Percentiles rank a stretch among this genome's conserved stretches.
phyloP scores from a whole-genome alignment of 1,139 yeast species.

The Saccharomyces pastorianus region DNA sequence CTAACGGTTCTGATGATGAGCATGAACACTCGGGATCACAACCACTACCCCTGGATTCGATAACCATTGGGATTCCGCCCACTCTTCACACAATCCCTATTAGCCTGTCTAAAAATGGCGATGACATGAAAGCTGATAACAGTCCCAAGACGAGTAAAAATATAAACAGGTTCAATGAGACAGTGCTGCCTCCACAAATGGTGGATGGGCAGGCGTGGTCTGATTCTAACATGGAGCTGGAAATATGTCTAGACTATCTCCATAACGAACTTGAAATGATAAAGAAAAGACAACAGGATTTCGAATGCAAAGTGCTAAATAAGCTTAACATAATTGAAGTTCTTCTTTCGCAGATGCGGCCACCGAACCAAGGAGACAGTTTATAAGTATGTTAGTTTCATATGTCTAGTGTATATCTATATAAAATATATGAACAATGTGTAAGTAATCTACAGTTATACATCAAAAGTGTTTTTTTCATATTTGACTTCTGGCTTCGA shows the following conservation, averaged over 20 bases:
- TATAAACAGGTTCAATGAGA: neutral
- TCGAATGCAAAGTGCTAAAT: neutral
- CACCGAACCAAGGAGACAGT: neutral
- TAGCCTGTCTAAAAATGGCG: neutral
- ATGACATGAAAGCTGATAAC: neutral
- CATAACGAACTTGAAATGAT: neutral
- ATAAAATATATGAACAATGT: neutral
- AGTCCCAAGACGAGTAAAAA: neutral
- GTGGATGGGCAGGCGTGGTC: neutral
- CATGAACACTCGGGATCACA: neutral
- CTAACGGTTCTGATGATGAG: neutral
- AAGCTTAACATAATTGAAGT: neutral
- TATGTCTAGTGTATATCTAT: neutral
- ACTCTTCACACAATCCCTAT: neutral
- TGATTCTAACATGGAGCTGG: neutral
- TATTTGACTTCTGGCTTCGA: constrained; percentile 40
- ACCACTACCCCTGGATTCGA: constrained; percentile 15
- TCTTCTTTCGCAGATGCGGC: neutral
- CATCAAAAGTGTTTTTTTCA: constrained; percentile 4
- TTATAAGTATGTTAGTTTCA: neutral
- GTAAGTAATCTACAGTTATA: neutral
- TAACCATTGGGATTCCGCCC: constrained; percentile 12
- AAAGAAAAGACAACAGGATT: neutral
- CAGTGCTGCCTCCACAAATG: neutral
- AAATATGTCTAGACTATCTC: neutral